These are phyloP conservation scores for Avena insularis DNA, from an alignment of 176 grass and related monocot species.

Conservation along the genomic window DNA sequence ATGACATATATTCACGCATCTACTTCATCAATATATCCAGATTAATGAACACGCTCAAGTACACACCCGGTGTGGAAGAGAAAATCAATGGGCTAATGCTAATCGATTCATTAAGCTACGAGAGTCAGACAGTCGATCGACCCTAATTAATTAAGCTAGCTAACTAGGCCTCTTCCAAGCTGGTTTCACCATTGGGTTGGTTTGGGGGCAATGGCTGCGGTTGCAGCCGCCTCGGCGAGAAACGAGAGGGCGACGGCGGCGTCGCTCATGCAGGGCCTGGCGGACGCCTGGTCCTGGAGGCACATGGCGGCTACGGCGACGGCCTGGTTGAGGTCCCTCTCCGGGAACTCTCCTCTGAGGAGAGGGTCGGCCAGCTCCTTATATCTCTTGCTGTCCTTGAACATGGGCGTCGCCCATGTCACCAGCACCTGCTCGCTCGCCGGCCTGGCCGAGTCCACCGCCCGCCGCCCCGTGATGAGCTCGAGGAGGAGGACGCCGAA, in stretches of 20 bases:
- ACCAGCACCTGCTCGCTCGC: slow-evolving; percentile 11
- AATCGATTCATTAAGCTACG: too few species aligned
- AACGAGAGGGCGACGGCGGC: slow-evolving; percentile 20
- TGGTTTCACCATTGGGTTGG: background rate
- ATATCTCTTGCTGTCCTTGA: slow-evolving; percentile 32
- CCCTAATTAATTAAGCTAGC: background rate
- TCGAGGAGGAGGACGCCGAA: slow-evolving; percentile 1
- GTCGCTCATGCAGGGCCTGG: slow-evolving; percentile 40
- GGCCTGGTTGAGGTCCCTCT: slow-evolving; percentile 24
- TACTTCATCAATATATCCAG: background rate
- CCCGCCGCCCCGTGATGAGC: slow-evolving; percentile 10
- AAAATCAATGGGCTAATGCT: too few species aligned
- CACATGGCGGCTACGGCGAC: slow-evolving; percentile 31
- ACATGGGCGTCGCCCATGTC: slow-evolving; percentile 20
- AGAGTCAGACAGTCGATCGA: background rate
- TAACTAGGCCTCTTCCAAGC: background rate
- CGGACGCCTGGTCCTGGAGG: background rate
- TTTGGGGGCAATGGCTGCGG: background rate
- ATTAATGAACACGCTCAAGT: too few species aligned
- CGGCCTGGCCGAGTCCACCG: background rate
- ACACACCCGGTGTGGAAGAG: too few species aligned
- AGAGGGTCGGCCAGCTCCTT: background rate
- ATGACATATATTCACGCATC: background rate
- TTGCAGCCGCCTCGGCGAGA: slow-evolving; percentile 11
- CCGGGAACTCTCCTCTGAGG: background rate